phyloP scores from a whole-genome alignment of 768 basidiomycete genomes.

The Pisolithus sp. region DNA sequence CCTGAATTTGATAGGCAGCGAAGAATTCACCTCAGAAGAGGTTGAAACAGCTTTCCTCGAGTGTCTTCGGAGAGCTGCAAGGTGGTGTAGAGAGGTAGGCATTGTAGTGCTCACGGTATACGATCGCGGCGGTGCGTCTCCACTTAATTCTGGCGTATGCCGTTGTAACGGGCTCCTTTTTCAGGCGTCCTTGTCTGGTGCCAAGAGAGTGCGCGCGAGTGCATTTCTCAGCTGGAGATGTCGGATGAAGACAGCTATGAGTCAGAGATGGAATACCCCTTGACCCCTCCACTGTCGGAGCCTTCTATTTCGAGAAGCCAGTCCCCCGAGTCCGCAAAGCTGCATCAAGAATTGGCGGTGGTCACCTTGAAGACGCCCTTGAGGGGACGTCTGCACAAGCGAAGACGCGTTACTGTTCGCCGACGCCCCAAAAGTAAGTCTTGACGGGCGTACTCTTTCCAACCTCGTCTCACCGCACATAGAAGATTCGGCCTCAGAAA shows the following conservation, averaged over 20 bases:
- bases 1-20: constrained; percentile 49
- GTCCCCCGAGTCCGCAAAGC: constrained; percentile 39
- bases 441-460: background rate
- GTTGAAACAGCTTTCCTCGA: constrained; percentile 42
- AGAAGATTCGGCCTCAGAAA: constrained; percentile 7
- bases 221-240: constrained; percentile 25
- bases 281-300: constrained; percentile 75
- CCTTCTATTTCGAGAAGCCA: constrained; percentile 58
- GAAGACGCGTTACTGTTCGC: constrained; percentile 22
- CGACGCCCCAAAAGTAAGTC: constrained; percentile 18
- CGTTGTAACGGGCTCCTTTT: constrained; percentile 5
- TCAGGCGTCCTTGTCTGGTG: constrained; percentile 38
- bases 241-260: constrained; percentile 32
- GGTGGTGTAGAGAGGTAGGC: constrained; percentile 60
- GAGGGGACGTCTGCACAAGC: constrained; percentile 10
- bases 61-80: constrained; percentile 45
- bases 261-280: constrained; percentile 61
- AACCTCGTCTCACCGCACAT: constrained; percentile 10
- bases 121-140: constrained; percentile 57
- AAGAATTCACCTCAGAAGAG: constrained; percentile 28
- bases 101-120: constrained; percentile 64
- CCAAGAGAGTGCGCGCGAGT: constrained; percentile 36
- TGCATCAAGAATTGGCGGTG: constrained; percentile 9
- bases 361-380: constrained; percentile 14
- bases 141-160: background rate